phyloP scores from a whole-genome alignment of 129 eudicot species.

The Ambrosia trifida region DNA sequence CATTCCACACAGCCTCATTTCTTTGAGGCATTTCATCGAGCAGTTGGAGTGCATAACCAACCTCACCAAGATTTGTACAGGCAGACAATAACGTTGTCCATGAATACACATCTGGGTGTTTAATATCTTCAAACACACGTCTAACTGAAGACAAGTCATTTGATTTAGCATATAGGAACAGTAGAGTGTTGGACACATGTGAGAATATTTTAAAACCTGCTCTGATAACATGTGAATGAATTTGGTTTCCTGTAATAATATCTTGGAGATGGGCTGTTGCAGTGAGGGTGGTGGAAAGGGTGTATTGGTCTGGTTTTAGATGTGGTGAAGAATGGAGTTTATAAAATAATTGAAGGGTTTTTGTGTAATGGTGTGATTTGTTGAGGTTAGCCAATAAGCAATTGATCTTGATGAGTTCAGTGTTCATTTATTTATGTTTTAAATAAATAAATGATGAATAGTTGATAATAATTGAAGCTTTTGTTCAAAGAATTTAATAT shows the following conservation, averaged over 20 bases:
- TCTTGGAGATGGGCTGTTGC: conserved; percentile 32
- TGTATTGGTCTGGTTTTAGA: conserved; percentile 77
- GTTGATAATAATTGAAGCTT: neutral
- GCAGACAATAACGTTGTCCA: conserved; percentile 84
- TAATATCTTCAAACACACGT: conserved; percentile 51
- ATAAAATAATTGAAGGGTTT: conserved; percentile 60
- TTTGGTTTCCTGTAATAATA: conserved; percentile 46
- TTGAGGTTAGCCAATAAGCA: conserved; percentile 53
- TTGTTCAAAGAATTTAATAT: neutral
- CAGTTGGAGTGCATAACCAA: conserved; percentile 58
- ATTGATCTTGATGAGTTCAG: conserved; percentile 62
- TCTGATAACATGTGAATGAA: conserved; percentile 53
- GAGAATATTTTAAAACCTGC: conserved; percentile 52
- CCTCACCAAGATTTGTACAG: conserved; percentile 72
- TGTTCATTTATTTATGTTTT: conserved; percentile 32
- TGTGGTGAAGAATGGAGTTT: conserved; percentile 56
- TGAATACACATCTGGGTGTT: conserved; percentile 67
- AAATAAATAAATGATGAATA: neutral
- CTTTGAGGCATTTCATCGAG: conserved; percentile 60
- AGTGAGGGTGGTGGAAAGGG: conserved; percentile 76
- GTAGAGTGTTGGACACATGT: conserved; percentile 71
- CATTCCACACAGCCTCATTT: conserved; percentile 77
- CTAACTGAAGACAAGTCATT: conserved; percentile 50
- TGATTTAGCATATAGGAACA: conserved; percentile 67
- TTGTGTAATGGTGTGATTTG: conserved; percentile 48